A percentile compares a stretch with the other conserved stretches of the same genome.
These are phyloP conservation scores for Pythium biforme DNA, from an alignment of 352 stramenopile species.

Conservation along the genomic window DNA sequence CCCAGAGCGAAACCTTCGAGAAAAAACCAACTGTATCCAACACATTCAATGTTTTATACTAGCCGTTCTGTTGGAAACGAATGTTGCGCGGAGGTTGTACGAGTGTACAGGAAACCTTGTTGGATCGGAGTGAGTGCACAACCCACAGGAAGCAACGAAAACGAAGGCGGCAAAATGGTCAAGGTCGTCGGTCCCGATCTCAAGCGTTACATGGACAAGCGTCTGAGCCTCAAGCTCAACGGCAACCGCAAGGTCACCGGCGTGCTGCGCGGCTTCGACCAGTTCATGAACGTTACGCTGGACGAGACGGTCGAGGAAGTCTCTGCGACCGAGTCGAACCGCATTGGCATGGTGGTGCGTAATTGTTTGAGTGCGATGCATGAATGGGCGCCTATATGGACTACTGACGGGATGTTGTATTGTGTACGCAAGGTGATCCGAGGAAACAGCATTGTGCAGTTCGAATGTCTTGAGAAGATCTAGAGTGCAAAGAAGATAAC, in stretches of 20 bases:
- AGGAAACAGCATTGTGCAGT: conserved; percentile 90
- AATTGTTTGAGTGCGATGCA: not conserved
- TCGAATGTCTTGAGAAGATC: conserved; percentile 85
- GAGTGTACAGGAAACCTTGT: not conserved
- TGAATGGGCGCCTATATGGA: not conserved
- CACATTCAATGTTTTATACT: conserved; percentile 17
- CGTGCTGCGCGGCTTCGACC: conserved; percentile 94
- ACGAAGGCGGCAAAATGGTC: conserved; percentile 44
- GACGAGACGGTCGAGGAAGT: conserved; percentile 93
- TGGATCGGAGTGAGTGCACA: conserved; percentile 11
- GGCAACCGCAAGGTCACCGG: conserved; percentile 94
- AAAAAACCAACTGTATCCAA: conserved; percentile 12
- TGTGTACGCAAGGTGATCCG: conserved; percentile 68
- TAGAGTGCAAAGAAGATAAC: conserved; percentile 26
- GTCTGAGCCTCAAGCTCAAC: conserved; percentile 93
- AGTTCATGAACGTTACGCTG: conserved; percentile 97
- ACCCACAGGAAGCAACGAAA: conserved; percentile 9
- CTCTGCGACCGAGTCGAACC: conserved; percentile 80
- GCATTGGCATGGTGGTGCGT: conserved; percentile 93
- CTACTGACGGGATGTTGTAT: not conserved
- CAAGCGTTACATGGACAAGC: conserved; percentile 96
- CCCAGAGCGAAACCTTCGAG: conserved; percentile 16
- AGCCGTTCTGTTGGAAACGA: not conserved
- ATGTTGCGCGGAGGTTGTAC: conserved; percentile 16
- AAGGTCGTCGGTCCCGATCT: conserved; percentile 82